Evolutionary conservation across 192 early-diverging fungal species (phyloP).

Genomic region (Lobulomyces angularis): DNA sequence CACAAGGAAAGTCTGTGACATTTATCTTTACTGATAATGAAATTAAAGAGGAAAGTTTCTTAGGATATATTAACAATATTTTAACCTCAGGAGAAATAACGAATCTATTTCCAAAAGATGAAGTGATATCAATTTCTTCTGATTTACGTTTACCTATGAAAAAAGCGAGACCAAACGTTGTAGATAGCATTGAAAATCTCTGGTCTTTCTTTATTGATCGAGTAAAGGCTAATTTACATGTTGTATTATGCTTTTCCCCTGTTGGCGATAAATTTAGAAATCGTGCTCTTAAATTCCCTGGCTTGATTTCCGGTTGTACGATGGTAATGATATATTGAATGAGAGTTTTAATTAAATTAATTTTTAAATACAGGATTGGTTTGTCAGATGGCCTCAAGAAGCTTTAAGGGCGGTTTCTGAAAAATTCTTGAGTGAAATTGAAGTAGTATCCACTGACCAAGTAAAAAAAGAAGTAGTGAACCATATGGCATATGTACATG

Average conservation of each 20-base stretch:
- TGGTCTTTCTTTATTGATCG: conserved; percentile 61
- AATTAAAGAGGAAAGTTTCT: conserved; percentile 50
- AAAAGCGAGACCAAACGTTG: conserved; percentile 40
- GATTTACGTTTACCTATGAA: conserved; percentile 45
- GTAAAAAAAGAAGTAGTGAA: conserved; percentile 46
- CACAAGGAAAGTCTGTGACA: conserved; percentile 41
- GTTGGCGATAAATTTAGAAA: conserved; percentile 56
- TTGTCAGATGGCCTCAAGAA: not conserved
- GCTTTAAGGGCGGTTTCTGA: conserved; percentile 34
- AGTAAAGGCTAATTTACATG: conserved; percentile 51
- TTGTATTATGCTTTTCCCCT: conserved; percentile 54
- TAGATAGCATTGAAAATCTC: conserved; percentile 49
- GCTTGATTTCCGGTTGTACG: conserved; percentile 45
- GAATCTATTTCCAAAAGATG: conserved; percentile 51
- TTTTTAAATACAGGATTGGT: not conserved
- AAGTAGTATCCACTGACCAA: conserved; percentile 39
- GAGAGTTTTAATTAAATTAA: too few species aligned
- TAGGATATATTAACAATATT: conserved; percentile 55
- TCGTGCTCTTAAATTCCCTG: conserved; percentile 53
- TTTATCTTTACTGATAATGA: conserved; percentile 59
- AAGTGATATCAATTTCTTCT: conserved; percentile 39
- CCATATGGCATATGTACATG: conserved; percentile 52
- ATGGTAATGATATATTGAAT: conserved; percentile 62
- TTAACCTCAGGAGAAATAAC: conserved; percentile 55
- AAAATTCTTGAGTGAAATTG: conserved; percentile 44